Evolutionary conservation across 148 eudicot genomes (phyloP).

Genomic region (Rhododendron ferrugineum): DNA sequence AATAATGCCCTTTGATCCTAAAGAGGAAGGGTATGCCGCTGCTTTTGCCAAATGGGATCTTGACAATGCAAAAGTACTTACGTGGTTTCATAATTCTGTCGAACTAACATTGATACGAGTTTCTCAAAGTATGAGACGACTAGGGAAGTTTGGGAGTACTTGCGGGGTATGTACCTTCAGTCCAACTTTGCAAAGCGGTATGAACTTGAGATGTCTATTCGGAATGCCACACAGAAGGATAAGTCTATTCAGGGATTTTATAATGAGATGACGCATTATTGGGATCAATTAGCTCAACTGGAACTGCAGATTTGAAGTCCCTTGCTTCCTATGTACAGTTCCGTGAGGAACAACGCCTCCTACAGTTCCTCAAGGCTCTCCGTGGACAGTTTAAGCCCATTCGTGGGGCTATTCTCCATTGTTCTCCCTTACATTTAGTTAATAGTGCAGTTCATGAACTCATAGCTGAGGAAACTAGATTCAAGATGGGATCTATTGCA

Average conservation of each 20-base stretch:
- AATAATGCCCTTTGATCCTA: neutral
- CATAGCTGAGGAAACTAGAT: no score
- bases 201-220: neutral
- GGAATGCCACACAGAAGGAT: neutral
- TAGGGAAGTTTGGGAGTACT: neutral
- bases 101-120: no score
- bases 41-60: neutral
- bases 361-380: neutral
- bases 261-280: neutral
- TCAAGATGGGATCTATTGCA: no score
- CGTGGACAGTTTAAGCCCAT: neutral
- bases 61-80: neutral
- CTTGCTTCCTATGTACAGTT: neutral
- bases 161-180: neutral
- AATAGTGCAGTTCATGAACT: no score
- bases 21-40: neutral
- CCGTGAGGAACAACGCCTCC: neutral
- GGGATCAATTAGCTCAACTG: neutral
- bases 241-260: neutral
- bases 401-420: neutral
- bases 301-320: neutral
- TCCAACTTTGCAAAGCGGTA: neutral
- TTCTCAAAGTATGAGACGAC: neutral
- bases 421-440: neutral
- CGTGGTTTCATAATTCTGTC: neutral